A percentile compares a stretch with the other conserved stretches of the same genome.
Evolutionary conservation across 2,329 filamentous ascomycete species (phyloP).

Genomic region (Xylariomycetidae sp.): DNA sequence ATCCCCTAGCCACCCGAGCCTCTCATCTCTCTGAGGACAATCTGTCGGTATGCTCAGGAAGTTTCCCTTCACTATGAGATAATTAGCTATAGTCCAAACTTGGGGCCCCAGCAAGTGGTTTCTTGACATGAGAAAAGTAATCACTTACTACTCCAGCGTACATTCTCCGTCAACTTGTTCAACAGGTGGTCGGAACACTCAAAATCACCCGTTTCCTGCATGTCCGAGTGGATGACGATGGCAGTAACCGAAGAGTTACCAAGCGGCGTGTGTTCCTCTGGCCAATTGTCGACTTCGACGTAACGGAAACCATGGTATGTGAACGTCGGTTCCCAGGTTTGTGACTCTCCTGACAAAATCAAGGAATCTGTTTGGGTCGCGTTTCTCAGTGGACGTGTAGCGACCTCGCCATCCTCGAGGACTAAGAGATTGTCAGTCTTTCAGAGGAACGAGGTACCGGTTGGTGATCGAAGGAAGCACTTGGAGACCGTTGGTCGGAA

Average conservation of each 20-base stretch:
- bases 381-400: conserved; percentile 20
- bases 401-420: conserved; percentile 37
- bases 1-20: conserved; percentile 45
- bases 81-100: background rate
- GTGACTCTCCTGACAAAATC: conserved; percentile 34
- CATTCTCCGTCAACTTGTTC: conserved; percentile 50
- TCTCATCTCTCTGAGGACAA: conserved; percentile 39
- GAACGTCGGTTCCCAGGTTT: conserved; percentile 42
- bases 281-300: conserved; percentile 38
- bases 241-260: conserved; percentile 26
- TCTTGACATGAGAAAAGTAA: background rate
- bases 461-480: conserved; percentile 40
- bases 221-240: conserved; percentile 45
- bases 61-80: conserved; percentile 42
- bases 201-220: conserved; percentile 44
- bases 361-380: conserved; percentile 19
- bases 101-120: background rate
- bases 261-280: conserved; percentile 14
- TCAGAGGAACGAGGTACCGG: conserved; percentile 30
- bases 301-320: conserved; percentile 48
- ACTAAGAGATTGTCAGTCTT: conserved; percentile 27
- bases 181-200: conserved; percentile 44
- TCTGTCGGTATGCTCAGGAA: conserved; percentile 53
- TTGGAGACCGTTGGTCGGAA: background rate
- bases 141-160: conserved; percentile 41